These are phyloP conservation scores for Cutaneotrichosporon mucoides DNA, from an alignment of 1,284 basidiomycete species.

Conservation along the genomic window DNA sequence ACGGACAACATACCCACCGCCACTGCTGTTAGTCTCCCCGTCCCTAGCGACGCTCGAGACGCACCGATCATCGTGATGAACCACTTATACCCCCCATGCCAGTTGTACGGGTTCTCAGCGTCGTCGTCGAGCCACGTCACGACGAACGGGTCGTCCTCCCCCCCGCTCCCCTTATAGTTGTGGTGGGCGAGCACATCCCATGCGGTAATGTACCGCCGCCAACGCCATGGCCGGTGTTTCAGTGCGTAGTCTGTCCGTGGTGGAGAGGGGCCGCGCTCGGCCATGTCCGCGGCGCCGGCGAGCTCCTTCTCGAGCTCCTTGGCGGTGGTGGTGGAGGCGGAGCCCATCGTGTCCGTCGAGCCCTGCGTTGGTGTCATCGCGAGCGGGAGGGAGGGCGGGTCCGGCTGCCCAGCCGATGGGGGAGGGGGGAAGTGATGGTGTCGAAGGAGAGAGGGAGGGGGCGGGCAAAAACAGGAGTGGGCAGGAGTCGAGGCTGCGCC, in stretches of 20 bases:
- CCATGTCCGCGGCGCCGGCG: not conserved
- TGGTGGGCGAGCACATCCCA: slow-evolving; percentile 5
- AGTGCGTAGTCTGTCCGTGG: slow-evolving; percentile 1
- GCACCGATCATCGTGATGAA: slow-evolving; percentile 18
- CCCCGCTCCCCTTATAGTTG: slow-evolving; percentile 31
- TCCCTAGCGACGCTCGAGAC: not conserved
- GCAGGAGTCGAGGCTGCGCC: not conserved
- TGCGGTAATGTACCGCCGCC: slow-evolving; percentile 8
- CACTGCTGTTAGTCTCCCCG: slow-evolving; percentile 11
- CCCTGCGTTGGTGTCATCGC: not conserved
- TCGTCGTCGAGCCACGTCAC: slow-evolving; percentile 37
- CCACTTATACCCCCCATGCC: slow-evolving; percentile 31
- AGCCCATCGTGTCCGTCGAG: not conserved
- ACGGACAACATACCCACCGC: slow-evolving; percentile 23
- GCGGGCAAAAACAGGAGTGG: not conserved
- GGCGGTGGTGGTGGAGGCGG: not conserved
- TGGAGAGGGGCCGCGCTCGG: not conserved
- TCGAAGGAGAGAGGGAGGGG: not conserved
- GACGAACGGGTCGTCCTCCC: slow-evolving; percentile 44
- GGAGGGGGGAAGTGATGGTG: not conserved
- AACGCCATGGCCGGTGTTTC: slow-evolving; percentile 9
- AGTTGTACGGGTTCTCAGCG: slow-evolving; percentile 33
- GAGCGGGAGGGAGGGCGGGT: too few species aligned
- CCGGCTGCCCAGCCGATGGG: too few species aligned
- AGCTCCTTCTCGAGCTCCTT: not conserved